Conservation (phyloP, 2,329 filamentous ascomycete species). For the Cryphonectria radicalis region DNA sequence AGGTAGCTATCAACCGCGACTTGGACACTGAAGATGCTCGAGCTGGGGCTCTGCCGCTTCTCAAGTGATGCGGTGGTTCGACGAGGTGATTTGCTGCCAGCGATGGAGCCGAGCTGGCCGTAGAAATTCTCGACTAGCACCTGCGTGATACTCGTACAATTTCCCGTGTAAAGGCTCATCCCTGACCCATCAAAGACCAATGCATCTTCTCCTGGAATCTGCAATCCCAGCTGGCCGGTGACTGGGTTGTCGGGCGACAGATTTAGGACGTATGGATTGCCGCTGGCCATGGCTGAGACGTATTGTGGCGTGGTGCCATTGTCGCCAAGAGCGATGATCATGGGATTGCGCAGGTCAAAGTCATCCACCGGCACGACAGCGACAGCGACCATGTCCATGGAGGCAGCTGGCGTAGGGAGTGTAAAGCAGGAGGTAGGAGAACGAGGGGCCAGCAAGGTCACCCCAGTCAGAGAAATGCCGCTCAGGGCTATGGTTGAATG, state of each 20-base stretch:
- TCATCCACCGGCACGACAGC: conserved; percentile 25
- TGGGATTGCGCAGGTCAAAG: conserved; percentile 27
- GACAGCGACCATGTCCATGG: conserved; percentile 32
- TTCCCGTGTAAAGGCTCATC: conserved; percentile 32
- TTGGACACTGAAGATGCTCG: conserved; percentile 32
- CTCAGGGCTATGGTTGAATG: conserved; percentile 23
- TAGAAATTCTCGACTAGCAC: conserved; percentile 32
- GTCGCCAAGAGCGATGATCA: conserved; percentile 33
- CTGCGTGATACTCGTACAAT: conserved; percentile 30
- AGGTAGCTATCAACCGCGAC: conserved; percentile 28
- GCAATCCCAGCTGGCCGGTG: conserved; percentile 30
- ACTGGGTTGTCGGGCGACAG: conserved; percentile 30
- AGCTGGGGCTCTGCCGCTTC: conserved; percentile 21
- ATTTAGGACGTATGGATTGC: conserved; percentile 31
- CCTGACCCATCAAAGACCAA: conserved; percentile 33
- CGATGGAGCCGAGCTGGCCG: conserved; percentile 30
- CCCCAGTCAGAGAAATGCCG: conserved; percentile 30
- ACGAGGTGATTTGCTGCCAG: background rate
- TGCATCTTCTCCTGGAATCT: conserved; percentile 29
- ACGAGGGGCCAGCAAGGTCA: conserved; percentile 33
- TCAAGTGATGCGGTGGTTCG: background rate
- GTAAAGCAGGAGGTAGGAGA: conserved; percentile 34
- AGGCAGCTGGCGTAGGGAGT: conserved; percentile 31
- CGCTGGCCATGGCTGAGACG: conserved; percentile 31
- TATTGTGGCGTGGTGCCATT: conserved; percentile 34